Evolutionary conservation across 78 protist species (phyloP).

Genomic region (Diacronema lutheri): DNA sequence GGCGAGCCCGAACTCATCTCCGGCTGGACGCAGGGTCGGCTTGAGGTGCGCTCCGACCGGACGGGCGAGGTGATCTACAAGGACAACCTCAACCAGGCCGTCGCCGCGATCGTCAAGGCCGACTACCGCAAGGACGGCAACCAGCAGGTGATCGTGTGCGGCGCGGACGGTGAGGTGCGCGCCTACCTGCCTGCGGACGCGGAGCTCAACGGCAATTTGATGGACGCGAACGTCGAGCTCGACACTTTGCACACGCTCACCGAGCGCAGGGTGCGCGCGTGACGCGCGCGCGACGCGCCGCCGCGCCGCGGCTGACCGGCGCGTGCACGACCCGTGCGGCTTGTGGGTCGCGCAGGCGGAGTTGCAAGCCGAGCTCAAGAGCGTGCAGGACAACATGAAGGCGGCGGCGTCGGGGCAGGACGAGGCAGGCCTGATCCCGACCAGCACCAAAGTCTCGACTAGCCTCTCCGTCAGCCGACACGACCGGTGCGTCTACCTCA

Average conservation of each 20-base stretch:
- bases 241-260: background rate
- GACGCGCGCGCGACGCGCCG: background rate
- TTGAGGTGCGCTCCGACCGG: slow-evolving; percentile 39
- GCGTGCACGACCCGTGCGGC: background rate
- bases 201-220: background rate
- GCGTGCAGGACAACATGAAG: background rate
- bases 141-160: background rate
- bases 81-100: slow-evolving; percentile 22
- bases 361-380: slow-evolving; percentile 20
- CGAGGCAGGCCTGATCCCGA: background rate
- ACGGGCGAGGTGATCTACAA: slow-evolving; percentile 46
- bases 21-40: slow-evolving; percentile 45
- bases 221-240: background rate
- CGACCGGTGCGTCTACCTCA: background rate
- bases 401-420: background rate
- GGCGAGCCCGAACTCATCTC: slow-evolving; percentile 56
- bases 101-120: slow-evolving; percentile 40
- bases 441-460: background rate
- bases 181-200: slow-evolving; percentile 34
- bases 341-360: slow-evolving; percentile 1
- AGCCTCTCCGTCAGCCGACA: no score
- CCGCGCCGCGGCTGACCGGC: background rate
- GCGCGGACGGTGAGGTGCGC: slow-evolving; percentile 44
- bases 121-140: slow-evolving; percentile 56
- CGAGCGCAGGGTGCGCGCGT: slow-evolving; percentile 4